A percentile compares a stretch with the other conserved stretches of the same genome.
These are phyloP conservation scores for Aleurites moluccanus DNA, from an alignment of 441 rosid genomes.

Conservation along the genomic window DNA sequence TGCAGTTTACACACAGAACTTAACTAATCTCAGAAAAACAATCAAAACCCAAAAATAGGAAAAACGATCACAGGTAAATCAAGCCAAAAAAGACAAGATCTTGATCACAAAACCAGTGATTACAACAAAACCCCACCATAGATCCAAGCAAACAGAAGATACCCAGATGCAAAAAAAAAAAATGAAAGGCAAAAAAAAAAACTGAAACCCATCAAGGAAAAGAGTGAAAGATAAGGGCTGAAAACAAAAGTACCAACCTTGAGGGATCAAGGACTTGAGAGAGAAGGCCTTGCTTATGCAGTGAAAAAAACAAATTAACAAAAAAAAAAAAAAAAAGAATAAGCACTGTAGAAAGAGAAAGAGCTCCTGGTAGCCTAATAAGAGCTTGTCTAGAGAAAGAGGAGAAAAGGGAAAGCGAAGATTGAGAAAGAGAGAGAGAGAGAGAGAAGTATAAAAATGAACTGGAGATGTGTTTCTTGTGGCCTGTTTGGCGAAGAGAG, in stretches of 20 bases:
- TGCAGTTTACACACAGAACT: conserved; percentile 21
- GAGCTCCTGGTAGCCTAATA: conserved; percentile 14
- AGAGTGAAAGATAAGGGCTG: background rate
- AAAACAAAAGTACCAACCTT: conserved; percentile 28
- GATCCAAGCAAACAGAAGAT: conserved; percentile 36
- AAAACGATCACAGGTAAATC: conserved; percentile 14
- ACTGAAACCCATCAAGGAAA: conserved; percentile 15
- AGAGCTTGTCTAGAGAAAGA: conserved; percentile 17
- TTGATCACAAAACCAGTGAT: conserved; percentile 28
- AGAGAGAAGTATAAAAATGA: conserved; percentile 8
- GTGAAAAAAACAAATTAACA: conserved; percentile 7
- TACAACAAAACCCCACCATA: conserved; percentile 26
- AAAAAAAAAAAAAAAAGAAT: background rate
- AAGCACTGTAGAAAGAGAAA: conserved; percentile 16
- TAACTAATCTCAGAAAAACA: conserved; percentile 14
- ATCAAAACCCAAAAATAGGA: conserved; percentile 6
- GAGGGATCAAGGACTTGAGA: conserved; percentile 23
- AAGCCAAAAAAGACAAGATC: conserved; percentile 41
- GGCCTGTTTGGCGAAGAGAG: conserved; percentile 30
- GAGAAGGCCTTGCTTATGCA: conserved; percentile 18
- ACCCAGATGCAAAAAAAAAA: conserved; percentile 32
- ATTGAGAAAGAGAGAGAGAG: conserved; percentile 5
- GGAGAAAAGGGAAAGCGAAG: conserved; percentile 7
- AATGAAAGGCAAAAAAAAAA: background rate
- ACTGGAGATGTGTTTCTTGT: conserved; percentile 24